Base-by-base conservation (phyloP, 2,329 filamentous ascomycete species). In the Trichophyton verrucosum region DNA sequence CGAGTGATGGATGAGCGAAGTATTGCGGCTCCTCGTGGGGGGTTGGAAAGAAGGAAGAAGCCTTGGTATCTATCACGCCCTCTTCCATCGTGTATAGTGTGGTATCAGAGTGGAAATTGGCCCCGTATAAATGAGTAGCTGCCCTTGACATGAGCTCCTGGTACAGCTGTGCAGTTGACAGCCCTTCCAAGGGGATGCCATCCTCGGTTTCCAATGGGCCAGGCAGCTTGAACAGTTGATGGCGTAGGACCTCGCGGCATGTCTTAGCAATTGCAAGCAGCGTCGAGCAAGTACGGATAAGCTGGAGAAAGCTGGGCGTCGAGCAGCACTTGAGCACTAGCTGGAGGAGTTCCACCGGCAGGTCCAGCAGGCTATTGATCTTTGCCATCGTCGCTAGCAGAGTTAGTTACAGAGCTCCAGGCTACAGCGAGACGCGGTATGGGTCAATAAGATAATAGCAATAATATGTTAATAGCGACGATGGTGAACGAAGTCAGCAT, bases 271-370 rank as follows among this genome's bases (percentile, higher is more conserved):
- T 67, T 6, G 66, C 61, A 64, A 72, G 70, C 11, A 77, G 65
- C 44, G 65, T 64, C n/a, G 65, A 71, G 62, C 73, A 76, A 44
- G 71, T 66, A 17, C 70, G 68, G 15, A 73, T 71, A 5, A 69
- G 64, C 61, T 77, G 73, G 51, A 77, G 61, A 61, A 73, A 77
- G 27, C 68, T 67, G 20, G 71, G 65, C 5, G 72, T 71, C 3
- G 68, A 70, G 57, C 68, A 70, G 47, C 68, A 64, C 40, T 68
- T 64, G 27, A 77, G 65, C 51, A 77, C 64, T 38, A 72, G 69
- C 61, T 74, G 71, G 24, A 77, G 68, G 38, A 77, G 65, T 65
- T 77, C 74, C 81, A 67, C 61, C 6, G 75, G 75, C n/a, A 77
- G 67, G 15, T 55, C 49, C 9, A 33, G 49, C 13, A 33, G 15